Percentiles rank a stretch among this genome's conserved stretches.
These are phyloP conservation scores for Fusarium brevicatenulatum DNA, from an alignment of 2,329 filamentous ascomycete genomes.

Conservation along the genomic window DNA sequence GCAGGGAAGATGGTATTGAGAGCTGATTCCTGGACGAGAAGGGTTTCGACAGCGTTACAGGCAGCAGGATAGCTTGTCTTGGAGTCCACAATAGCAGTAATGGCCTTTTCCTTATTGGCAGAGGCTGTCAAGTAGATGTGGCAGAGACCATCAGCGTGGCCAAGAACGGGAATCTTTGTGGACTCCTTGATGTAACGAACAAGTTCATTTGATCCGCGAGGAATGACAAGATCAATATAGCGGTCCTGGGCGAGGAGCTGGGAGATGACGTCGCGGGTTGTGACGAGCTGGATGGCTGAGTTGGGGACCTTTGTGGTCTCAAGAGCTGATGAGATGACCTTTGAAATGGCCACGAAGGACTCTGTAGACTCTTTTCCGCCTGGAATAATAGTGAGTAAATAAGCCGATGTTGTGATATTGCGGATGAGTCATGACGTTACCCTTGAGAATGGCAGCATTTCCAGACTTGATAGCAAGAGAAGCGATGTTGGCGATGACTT, in stretches of 20 bases:
- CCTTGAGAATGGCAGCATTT: constrained; percentile 96
- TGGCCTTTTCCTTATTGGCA: constrained; percentile 77
- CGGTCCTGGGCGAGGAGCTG: constrained; percentile 86
- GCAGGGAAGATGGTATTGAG: constrained; percentile 73
- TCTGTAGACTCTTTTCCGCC: constrained; percentile 94
- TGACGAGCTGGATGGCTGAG: constrained; percentile 90
- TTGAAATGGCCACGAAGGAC: constrained; percentile 92
- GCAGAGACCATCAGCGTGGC: constrained; percentile 95
- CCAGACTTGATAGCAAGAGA: constrained; percentile 96
- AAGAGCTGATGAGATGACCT: constrained; percentile 83
- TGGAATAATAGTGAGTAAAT: constrained; percentile 43
- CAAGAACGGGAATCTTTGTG: constrained; percentile 94
- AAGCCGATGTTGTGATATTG: no score
- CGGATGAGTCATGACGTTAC: constrained; percentile 56
- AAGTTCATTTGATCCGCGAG: constrained; percentile 88
- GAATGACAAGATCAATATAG: constrained; percentile 94
- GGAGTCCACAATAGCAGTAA: constrained; percentile 84
- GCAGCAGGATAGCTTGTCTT: constrained; percentile 96
- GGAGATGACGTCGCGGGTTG: constrained; percentile 89
- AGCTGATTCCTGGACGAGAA: constrained; percentile 82
- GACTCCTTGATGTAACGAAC: constrained; percentile 89
- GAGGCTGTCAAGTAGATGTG: constrained; percentile 84
- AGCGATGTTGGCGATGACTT: constrained; percentile 98
- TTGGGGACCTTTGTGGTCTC: constrained; percentile 79
- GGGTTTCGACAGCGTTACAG: constrained; percentile 93